A percentile compares a stretch with the other conserved stretches of the same genome.
Evolutionary conservation across 2,329 filamentous ascomycete species (phyloP).

Genomic region (Paecilomyces variotii): DNA sequence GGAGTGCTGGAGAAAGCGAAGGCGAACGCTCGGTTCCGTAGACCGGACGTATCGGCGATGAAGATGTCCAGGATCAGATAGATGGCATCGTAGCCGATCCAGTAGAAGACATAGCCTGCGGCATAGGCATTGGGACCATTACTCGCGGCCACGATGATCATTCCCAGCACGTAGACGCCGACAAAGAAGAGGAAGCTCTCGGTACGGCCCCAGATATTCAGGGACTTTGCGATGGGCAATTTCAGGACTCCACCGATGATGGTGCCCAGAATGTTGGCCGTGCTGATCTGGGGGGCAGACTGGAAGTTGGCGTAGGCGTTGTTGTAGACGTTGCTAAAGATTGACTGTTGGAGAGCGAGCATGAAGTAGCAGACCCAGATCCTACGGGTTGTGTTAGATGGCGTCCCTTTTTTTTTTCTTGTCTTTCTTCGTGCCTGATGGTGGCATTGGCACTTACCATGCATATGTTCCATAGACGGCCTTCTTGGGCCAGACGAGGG

Average conservation of each 20-base stretch:
- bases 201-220: slow-evolving; percentile 56
- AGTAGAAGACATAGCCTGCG: slow-evolving; percentile 56
- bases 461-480: slow-evolving; percentile 26
- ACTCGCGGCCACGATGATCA: slow-evolving; percentile 56
- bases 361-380: slow-evolving; percentile 42
- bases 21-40: slow-evolving; percentile 54
- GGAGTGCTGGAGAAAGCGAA: slow-evolving; percentile 53
- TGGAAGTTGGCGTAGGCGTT: slow-evolving; percentile 47
- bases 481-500: slow-evolving; percentile 32
- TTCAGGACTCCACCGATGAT: slow-evolving; percentile 52
- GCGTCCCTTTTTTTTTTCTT: too few relatives aligned
- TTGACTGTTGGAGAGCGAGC: slow-evolving; percentile 35
- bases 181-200: slow-evolving; percentile 50
- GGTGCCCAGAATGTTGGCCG: slow-evolving; percentile 47
- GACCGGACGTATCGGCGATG: slow-evolving; percentile 54
- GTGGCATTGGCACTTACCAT: slow-evolving; percentile 15
- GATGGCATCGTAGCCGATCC: slow-evolving; percentile 49
- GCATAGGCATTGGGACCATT: slow-evolving; percentile 54
- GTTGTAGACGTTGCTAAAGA: slow-evolving; percentile 36
- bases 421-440: too few relatives aligned
- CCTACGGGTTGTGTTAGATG: slow-evolving; percentile 21
- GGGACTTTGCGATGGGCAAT: slow-evolving; percentile 54
- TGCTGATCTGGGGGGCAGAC: slow-evolving; percentile 42
- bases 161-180: slow-evolving; percentile 38
- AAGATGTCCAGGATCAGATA: slow-evolving; percentile 52